Evolutionary conservation across 2,329 filamentous ascomycete genomes (phyloP).

Genomic region (Trichophyton benhamiae): DNA sequence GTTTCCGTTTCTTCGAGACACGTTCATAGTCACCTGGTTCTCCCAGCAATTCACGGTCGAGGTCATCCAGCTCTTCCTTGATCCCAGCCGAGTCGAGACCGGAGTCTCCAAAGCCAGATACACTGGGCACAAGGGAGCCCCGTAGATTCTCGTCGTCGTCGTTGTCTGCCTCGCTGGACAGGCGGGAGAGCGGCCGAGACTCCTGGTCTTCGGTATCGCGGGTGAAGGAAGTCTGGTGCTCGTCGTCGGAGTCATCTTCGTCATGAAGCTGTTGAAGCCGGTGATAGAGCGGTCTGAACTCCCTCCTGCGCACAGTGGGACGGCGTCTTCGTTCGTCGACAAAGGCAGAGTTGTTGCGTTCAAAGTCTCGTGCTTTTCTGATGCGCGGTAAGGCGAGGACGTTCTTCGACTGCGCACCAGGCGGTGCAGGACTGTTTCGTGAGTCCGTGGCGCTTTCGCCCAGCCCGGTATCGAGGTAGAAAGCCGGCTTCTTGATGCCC

Average conservation of each 20-base stretch:
- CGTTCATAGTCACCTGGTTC: conserved; percentile 8
- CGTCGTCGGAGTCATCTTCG: conserved; percentile 78
- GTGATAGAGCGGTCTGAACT: conserved; percentile 71
- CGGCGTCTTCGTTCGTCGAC: conserved; percentile 54
- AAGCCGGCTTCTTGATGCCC: conserved; percentile 44
- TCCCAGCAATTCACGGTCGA: conserved; percentile 18
- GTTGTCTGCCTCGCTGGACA: conserved; percentile 41
- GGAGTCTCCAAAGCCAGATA: not conserved
- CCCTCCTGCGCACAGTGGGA: conserved; percentile 41
- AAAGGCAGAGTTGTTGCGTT: conserved; percentile 51
- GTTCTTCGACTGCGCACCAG: conserved; percentile 36
- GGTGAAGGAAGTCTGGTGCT: conserved; percentile 53
- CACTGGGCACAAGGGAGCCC: conserved; percentile 11
- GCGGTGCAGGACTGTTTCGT: conserved; percentile 38
- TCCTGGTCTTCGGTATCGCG: conserved; percentile 77
- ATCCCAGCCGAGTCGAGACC: not conserved
- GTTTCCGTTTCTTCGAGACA: conserved; percentile 16
- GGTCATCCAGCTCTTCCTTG: conserved; percentile 15
- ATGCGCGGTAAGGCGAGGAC: conserved; percentile 61
- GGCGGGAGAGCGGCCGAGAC: conserved; percentile 65
- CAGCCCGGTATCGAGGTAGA: conserved; percentile 45
- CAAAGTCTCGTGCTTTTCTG: conserved; percentile 50
- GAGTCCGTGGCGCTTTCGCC: conserved; percentile 41
- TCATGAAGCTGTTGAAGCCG: conserved; percentile 61
- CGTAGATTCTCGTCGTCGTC: conserved; percentile 39